These are phyloP conservation scores for Xylariaceae sp. DNA, from an alignment of 2,329 filamentous ascomycete species.

Conservation along the genomic window DNA sequence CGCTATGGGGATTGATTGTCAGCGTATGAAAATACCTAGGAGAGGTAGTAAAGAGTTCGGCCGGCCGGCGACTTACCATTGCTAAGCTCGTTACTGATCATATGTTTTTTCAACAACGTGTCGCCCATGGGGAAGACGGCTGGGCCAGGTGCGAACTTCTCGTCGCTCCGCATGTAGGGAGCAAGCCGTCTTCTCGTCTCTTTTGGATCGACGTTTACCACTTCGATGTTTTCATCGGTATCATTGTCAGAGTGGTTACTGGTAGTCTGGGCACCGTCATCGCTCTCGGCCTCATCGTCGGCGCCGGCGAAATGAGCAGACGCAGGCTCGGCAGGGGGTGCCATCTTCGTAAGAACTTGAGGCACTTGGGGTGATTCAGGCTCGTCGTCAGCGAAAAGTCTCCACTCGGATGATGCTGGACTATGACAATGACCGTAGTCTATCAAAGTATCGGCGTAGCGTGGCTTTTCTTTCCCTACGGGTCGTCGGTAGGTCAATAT, in stretches of 20 bases:
- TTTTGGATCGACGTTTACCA: neutral
- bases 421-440: constrained; percentile 1
- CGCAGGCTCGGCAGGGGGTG: too few species aligned
- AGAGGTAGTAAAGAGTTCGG: neutral
- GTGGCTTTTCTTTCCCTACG: constrained; percentile 5
- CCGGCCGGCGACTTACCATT: constrained; percentile 21
- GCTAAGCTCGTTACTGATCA: constrained; percentile 25
- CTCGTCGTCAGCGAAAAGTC: too few species aligned
- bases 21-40: constrained; percentile 6
- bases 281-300: too few species aligned
- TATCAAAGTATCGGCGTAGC: constrained; percentile 10
- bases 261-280: too few species aligned
- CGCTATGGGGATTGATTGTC: constrained; percentile 14
- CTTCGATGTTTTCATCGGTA: neutral
- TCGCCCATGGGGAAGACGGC: constrained; percentile 36
- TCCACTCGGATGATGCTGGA: too few species aligned
- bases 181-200: constrained; percentile 3
- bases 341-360: too few species aligned
- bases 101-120: constrained; percentile 32
- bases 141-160: constrained; percentile 28
- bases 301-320: too few species aligned
- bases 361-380: too few species aligned
- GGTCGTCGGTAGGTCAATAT: constrained; percentile 24
- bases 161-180: constrained; percentile 19
- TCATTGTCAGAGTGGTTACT: neutral